phyloP scores from a whole-genome alignment of 768 basidiomycete species.

The Pholiota microspora region DNA sequence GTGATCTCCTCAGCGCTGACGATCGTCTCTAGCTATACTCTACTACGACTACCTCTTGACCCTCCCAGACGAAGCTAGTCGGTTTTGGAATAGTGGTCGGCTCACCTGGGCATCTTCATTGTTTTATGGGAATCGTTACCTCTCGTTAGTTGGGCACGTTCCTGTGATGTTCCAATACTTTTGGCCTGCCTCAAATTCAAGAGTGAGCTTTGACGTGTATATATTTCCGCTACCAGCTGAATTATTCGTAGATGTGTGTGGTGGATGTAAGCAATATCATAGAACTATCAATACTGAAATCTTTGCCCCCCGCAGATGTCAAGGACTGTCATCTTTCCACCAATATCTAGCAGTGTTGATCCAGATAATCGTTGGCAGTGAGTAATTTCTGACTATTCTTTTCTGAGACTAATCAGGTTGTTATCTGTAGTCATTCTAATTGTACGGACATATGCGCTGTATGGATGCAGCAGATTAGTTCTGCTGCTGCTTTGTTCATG shows the following conservation, averaged over 20 bases:
- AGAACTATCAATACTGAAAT: neutral
- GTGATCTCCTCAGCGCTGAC: neutral
- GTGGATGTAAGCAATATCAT: neutral
- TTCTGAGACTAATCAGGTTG: neutral
- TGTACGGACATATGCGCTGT: constrained; percentile 40
- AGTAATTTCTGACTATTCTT: constrained; percentile 12
- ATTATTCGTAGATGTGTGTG: constrained; percentile 5
- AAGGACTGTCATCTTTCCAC: constrained; percentile 23
- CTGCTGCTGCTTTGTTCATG: constrained; percentile 25
- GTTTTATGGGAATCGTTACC: constrained; percentile 45
- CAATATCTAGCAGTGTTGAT: constrained; percentile 30
- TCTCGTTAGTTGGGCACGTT: constrained; percentile 36
- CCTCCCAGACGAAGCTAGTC: constrained; percentile 36
- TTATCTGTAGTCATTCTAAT: constrained; percentile 31
- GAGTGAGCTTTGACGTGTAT: neutral
- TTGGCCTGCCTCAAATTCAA: constrained; percentile 23
- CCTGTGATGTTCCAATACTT: constrained; percentile 34
- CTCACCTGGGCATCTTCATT: constrained; percentile 33
- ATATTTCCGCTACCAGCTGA: neutral
- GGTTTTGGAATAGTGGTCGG: constrained; percentile 38
- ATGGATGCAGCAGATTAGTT: constrained; percentile 26
- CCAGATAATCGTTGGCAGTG: constrained; percentile 38
- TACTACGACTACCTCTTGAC: constrained; percentile 54
- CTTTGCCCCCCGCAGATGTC: constrained; percentile 20
- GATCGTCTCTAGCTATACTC: constrained; percentile 29